Evolutionary conservation across 164 flowering plant species (phyloP).

Genomic region (Macadamia integrifolia): DNA sequence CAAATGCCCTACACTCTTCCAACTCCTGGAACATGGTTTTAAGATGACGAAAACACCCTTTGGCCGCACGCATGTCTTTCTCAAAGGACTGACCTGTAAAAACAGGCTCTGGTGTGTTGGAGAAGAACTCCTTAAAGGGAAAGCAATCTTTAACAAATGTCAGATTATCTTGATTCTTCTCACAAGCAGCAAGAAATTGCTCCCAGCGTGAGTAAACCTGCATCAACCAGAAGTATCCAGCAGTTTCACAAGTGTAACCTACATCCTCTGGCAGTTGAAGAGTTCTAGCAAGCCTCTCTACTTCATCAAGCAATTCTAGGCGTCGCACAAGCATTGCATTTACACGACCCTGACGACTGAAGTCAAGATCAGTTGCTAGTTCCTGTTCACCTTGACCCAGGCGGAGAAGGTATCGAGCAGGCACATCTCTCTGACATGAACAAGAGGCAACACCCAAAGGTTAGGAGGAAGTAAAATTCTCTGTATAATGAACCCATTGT

Average conservation of each 20-base stretch:
- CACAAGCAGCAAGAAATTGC: constrained; percentile 83
- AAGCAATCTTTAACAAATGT: constrained; percentile 75
- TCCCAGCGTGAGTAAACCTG: constrained; percentile 99
- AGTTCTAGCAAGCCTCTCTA: constrained; percentile 90
- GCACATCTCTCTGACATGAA: constrained; percentile 82
- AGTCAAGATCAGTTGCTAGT: constrained; percentile 94
- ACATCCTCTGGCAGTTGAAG: constrained; percentile 95
- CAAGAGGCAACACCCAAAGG: too few species aligned
- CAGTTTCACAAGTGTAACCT: constrained; percentile 97
- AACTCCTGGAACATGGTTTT: constrained; percentile 92
- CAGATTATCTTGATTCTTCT: constrained; percentile 58
- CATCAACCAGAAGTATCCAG: constrained; percentile 96
- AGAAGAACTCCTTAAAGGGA: constrained; percentile 86
- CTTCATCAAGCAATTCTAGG: constrained; percentile 83
- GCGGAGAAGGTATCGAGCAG: constrained; percentile 98
- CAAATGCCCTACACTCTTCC: constrained; percentile 98
- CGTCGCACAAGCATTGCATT: constrained; percentile 98
- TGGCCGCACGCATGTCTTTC: constrained; percentile 89
- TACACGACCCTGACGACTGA: constrained; percentile 98
- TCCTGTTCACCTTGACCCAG: constrained; percentile 99
- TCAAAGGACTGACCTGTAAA: constrained; percentile 84
- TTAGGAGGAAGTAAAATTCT: too few species aligned
- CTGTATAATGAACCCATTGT: too few species aligned
- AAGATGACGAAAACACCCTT: constrained; percentile 92
- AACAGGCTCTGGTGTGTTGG: constrained; percentile 66